Evolutionary conservation across 83 land plant genomes (phyloP), one percentile per base, ranked within the genome.

Genomic region (Thuja plicata): DNA sequence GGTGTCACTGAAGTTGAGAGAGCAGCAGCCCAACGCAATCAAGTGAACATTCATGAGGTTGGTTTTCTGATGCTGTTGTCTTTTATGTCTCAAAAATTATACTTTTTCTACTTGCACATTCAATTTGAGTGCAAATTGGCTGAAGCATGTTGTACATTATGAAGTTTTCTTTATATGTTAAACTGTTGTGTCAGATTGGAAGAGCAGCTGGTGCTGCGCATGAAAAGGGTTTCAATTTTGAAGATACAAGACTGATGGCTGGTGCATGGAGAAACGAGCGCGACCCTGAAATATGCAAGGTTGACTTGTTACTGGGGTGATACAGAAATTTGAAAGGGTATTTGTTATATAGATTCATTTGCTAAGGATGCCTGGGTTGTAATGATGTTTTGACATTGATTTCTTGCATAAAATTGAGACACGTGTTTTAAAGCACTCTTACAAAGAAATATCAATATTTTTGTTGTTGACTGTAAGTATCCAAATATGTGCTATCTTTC

Each of bases 211-310:
- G 89, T 76, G 92, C 93, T 27, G 91, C 90, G 11, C 96, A 89
- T 88, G 99, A 98, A 78, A 97, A 97, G 89, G 99, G 99, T 62
- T 98, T 98, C 93, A 98, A 98, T 89, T 98, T 98, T 94, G 99
- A 97, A 89, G 99, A 98, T 94, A 85, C 90, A 54, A 94, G 98
- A 89, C 92, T 98, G 54, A 96, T 98, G 99, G 90, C 91, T 76
- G 99, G 99, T 89, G 95, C 95, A 50, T 98, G 99, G 99, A 96
- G 98, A 89, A 94, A 95, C 88, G 99, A 97, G 90, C 91, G 89
- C 19, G 90, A 93, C 87, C 96, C 99, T 77, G 99, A 98, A 55
- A 82, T 87, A 55, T 98, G 98, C 96, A 95, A 89, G 97, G 99
- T 98, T 91, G 46, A 35, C 34, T 82, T 37, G 46, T n/a, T 84